Evolutionary conservation across 257 asterid species (phyloP), one percentile per base, ranked within the genome.

Genomic region (Solanum neorickii): DNA sequence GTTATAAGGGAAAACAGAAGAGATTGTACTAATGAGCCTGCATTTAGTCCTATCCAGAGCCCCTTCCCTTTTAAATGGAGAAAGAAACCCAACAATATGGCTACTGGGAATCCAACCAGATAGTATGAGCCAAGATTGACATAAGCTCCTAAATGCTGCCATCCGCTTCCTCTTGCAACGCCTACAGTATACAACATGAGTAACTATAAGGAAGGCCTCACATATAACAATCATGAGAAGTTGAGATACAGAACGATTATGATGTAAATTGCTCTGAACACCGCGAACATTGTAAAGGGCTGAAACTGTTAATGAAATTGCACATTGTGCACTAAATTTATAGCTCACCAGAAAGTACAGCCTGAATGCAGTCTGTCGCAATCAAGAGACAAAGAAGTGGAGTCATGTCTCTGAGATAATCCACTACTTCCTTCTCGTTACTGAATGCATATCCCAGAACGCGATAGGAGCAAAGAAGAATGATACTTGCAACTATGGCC

Each of bases 71-170:
- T 68, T 42, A 87, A 89, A 82, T 82, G 92, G 15, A 92, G 77
- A 18, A 66, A 89, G 66, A 94, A 93, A 3, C 96, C 96, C 6
- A 92, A 86, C 29, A 91, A 65, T 5, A 88, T 18, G 0, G 96
- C 92, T 27, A 86, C 86, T 0, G 98, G 98, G 9, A 94, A 86
- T 29, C 93, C 98, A 12, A 92, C 92, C 0, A 94, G 75, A 87
- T 93, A 93, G 83, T 83, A 94, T 18, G 94, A 91, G 7, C 93
- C 94, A 1, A 94, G 92, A 85, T 94, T 93, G 66, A 94, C 93
- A 21, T 92, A 94, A 12, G 96, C 98, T 18, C 96, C 98, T 4
- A 93, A 42, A 88, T 92, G 93, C 88, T 93, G 96, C 95, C 96
- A 92, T 41, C 98, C 96, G 12, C 94, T 86, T 52, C 98, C 96